Evolutionary conservation across 805 yeast species (phyloP).

Genomic region (Naumovozyma castellii): DNA sequence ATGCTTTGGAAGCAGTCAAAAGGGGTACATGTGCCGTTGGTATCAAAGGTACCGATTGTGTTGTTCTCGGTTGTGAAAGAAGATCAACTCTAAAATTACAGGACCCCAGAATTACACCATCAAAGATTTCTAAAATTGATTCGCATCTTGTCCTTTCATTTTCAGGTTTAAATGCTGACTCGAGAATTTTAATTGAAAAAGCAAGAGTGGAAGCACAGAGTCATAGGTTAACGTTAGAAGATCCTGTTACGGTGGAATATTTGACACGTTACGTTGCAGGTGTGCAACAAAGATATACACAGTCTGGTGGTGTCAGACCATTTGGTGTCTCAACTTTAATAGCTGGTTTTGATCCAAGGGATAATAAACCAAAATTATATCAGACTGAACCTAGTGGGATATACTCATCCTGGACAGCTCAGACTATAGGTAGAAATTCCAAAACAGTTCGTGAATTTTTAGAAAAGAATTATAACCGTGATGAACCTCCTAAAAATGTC

Average conservation of each 20-base stretch:
- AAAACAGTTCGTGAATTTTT: slow-evolving; percentile 92
- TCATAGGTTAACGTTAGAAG: slow-evolving; percentile 87
- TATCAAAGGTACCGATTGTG: slow-evolving; percentile 79
- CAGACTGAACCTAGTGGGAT: slow-evolving; percentile 98
- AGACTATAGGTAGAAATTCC: slow-evolving; percentile 89
- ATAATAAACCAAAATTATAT: slow-evolving; percentile 68
- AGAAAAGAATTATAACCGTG: slow-evolving; percentile 71
- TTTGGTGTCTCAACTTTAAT: slow-evolving; percentile 92
- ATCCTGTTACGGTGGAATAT: slow-evolving; percentile 84
- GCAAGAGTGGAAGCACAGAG: slow-evolving; percentile 97
- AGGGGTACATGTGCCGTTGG: slow-evolving; percentile 98
- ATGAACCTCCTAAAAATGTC: slow-evolving; percentile 44
- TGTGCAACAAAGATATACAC: slow-evolving; percentile 92
- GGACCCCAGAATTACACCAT: slow-evolving; percentile 92
- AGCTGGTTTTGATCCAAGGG: slow-evolving; percentile 85
- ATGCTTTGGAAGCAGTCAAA: slow-evolving; percentile 94
- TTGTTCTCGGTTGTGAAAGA: slow-evolving; percentile 93
- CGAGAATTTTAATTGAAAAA: slow-evolving; percentile 85
- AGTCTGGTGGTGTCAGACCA: slow-evolving; percentile 97
- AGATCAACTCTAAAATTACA: slow-evolving; percentile 91
- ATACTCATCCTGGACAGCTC: slow-evolving; percentile 96
- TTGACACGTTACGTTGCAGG: slow-evolving; percentile 95
- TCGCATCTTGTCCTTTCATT: slow-evolving; percentile 85
- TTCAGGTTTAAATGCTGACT: slow-evolving; percentile 98
- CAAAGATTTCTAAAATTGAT: slow-evolving; percentile 86